Evolutionary conservation across 106 monocot genomes (phyloP).

Genomic region (Agapanthus africanus): DNA sequence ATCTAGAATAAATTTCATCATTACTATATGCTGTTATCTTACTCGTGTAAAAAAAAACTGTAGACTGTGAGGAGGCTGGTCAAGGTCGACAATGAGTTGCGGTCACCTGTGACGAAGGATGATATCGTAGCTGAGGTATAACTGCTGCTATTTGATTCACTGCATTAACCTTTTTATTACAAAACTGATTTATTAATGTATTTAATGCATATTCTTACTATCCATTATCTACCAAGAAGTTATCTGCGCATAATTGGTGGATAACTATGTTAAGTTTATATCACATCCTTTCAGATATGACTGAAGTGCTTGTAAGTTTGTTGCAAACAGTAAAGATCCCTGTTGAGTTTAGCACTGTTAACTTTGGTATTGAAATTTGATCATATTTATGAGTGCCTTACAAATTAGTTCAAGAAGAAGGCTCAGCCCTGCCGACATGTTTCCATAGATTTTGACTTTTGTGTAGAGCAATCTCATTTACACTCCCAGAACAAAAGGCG

Average conservation of each 20-base stretch:
- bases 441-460: no score
- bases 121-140: conserved; percentile 88
- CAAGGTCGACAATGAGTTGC: conserved; percentile 64
- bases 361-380: no score
- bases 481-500: no score
- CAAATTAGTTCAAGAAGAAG: no score
- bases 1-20: background rate
- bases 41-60: background rate
- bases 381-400: no score
- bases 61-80: conserved; percentile 69
- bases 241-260: background rate
- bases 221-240: background rate
- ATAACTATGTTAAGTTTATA: no score
- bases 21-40: background rate
- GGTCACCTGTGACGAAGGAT: conserved; percentile 74
- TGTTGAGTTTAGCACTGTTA: no score
- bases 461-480: no score
- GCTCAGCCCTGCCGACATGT: no score
- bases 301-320: no score
- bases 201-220: background rate
- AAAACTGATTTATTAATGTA: background rate
- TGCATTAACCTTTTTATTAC: background rate
- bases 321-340: no score
- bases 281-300: no score
- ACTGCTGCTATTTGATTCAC: background rate